These are phyloP conservation scores for Silene noctiflora DNA, from an alignment of 179 eudicot species.

Conservation along the genomic window DNA sequence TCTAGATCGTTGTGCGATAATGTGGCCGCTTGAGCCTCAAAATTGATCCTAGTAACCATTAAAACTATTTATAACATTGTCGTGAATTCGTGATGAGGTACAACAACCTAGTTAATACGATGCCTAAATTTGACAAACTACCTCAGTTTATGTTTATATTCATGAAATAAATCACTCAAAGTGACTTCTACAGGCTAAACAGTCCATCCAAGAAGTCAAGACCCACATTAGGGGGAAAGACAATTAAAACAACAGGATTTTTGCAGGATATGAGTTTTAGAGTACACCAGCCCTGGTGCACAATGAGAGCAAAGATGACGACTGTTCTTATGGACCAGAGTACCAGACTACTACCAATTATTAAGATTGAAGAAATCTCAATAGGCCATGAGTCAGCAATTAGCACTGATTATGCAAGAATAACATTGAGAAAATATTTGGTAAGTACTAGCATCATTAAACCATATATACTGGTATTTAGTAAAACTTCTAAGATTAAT, in stretches of 20 bases:
- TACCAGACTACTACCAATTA: background rate
- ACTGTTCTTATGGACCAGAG: background rate
- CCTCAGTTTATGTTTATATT: too few species aligned
- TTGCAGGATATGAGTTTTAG: background rate
- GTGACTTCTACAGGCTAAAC: background rate
- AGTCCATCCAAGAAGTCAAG: background rate
- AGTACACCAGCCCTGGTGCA: background rate
- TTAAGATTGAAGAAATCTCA: background rate
- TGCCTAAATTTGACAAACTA: too few species aligned
- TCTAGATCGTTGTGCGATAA: too few species aligned
- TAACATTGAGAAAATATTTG: background rate
- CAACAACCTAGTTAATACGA: too few species aligned
- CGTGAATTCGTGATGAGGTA: too few species aligned
- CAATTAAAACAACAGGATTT: background rate
- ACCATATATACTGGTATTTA: background rate
- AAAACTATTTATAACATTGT: too few species aligned
- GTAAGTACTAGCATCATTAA: background rate
- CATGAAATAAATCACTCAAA: background rate
- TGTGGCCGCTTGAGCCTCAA: too few species aligned
- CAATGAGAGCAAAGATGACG: background rate
- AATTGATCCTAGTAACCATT: too few species aligned
- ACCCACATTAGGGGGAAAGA: background rate
- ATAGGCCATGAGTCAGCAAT: background rate
- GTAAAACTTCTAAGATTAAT: background rate
- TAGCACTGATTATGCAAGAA: background rate